These are phyloP conservation scores for Phytophthora aleatoria DNA, from an alignment of 352 stramenopile species.

Conservation along the genomic window DNA sequence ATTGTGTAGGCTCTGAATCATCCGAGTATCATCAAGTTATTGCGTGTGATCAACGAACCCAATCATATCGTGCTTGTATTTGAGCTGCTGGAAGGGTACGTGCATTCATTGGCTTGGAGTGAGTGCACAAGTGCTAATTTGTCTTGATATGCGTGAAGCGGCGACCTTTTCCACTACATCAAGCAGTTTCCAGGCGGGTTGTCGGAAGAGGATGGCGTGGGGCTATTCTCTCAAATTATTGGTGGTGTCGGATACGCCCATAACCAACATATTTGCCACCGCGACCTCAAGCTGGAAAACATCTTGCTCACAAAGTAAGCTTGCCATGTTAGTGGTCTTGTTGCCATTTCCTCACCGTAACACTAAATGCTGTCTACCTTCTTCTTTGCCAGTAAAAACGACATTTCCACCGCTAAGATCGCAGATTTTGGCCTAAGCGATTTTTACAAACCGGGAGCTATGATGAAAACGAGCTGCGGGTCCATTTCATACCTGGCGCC, in stretches of 20 bases:
- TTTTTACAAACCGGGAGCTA: slow-evolving; percentile 88
- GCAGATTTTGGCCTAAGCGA: slow-evolving; percentile 89
- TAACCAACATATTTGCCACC: slow-evolving; percentile 91
- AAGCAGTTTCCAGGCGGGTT: slow-evolving; percentile 59
- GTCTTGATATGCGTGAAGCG: slow-evolving; percentile 28
- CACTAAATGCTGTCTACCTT: not conserved
- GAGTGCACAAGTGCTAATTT: not conserved
- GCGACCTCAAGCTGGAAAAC: slow-evolving; percentile 90
- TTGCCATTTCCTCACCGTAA: not conserved
- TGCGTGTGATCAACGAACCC: slow-evolving; percentile 84
- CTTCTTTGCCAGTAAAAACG: slow-evolving; percentile 61
- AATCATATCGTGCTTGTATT: slow-evolving; percentile 90
- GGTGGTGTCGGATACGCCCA: slow-evolving; percentile 83
- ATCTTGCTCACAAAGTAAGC: slow-evolving; percentile 80
- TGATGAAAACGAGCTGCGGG: slow-evolving; percentile 89
- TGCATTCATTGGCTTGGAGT: not conserved
- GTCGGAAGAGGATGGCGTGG: slow-evolving; percentile 64
- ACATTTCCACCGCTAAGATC: slow-evolving; percentile 85
- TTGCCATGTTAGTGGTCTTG: not conserved
- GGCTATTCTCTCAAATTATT: slow-evolving; percentile 80
- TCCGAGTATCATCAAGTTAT: slow-evolving; percentile 88
- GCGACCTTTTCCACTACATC: slow-evolving; percentile 88
- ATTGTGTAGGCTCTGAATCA: slow-evolving; percentile 72
- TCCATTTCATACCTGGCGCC: slow-evolving; percentile 88
- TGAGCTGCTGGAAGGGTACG: slow-evolving; percentile 82